Evolutionary conservation across 2,329 filamentous ascomycete species (phyloP).

Genomic region (Xylariales sp.): DNA sequence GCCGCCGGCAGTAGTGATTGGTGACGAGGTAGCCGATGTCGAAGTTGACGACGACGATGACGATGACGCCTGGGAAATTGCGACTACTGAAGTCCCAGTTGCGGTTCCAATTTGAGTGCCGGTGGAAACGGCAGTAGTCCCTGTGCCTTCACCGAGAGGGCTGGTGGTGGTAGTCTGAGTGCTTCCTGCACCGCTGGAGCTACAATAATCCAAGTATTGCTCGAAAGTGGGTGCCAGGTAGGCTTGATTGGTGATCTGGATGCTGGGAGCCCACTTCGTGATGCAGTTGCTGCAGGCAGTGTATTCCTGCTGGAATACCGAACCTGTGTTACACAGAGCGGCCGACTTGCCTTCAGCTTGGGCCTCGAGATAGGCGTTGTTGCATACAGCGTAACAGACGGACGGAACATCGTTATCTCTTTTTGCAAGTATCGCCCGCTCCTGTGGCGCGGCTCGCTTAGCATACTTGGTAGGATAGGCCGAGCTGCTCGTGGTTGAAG

Average conservation of each 20-base stretch:
- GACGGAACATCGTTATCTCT: constrained; percentile 37
- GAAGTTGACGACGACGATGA: constrained; percentile 10
- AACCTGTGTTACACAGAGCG: constrained; percentile 37
- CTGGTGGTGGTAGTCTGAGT: constrained; percentile 5
- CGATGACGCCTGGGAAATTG: constrained; percentile 7
- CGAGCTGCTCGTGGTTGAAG: constrained; percentile 15
- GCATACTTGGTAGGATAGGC: constrained; percentile 11
- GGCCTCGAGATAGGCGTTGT: constrained; percentile 42
- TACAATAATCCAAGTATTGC: constrained; percentile 45
- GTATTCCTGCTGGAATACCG: constrained; percentile 34
- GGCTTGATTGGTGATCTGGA: constrained; percentile 21
- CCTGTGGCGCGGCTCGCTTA: constrained; percentile 9
- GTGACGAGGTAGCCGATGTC: not conserved
- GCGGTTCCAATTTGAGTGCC: constrained; percentile 11
- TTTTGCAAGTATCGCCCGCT: constrained; percentile 26
- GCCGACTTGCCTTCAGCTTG: constrained; percentile 41
- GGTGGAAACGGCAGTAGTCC: constrained; percentile 9
- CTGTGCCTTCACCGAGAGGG: constrained; percentile 11
- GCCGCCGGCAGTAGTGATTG: constrained; percentile 7
- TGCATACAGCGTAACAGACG: constrained; percentile 50
- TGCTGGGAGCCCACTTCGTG: constrained; percentile 12
- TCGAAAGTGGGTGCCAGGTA: constrained; percentile 33
- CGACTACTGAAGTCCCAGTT: constrained; percentile 5
- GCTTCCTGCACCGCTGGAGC: not conserved
- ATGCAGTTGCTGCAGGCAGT: constrained; percentile 40